Percentiles rank a stretch among this genome's conserved stretches.
These are phyloP conservation scores for Podaxis carcinomalis DNA, from an alignment of 768 basidiomycete genomes.

Conservation along the genomic window DNA sequence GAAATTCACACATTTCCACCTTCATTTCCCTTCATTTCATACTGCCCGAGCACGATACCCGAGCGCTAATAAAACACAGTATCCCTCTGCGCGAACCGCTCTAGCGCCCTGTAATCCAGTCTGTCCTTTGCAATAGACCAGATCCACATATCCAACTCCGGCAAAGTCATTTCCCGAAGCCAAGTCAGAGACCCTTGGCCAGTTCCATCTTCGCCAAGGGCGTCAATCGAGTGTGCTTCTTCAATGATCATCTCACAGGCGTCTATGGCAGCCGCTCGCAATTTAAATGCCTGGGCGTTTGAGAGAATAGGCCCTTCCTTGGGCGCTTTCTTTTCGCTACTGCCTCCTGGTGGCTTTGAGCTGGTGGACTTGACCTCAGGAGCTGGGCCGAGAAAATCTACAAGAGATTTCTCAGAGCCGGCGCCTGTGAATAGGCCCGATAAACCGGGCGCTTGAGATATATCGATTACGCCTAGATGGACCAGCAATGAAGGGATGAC, in stretches of 20 bases:
- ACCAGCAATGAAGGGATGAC: conserved; percentile 80
- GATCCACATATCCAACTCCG: conserved; percentile 73
- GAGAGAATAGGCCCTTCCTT: conserved; percentile 52
- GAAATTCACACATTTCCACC: too few relatives aligned
- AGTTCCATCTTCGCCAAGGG: conserved; percentile 16
- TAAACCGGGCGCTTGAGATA: conserved; percentile 45
- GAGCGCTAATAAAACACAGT: conserved; percentile 64
- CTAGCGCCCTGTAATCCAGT: conserved; percentile 60
- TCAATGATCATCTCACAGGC: conserved; percentile 70
- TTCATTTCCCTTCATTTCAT: not conserved
- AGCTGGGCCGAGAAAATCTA: conserved; percentile 33
- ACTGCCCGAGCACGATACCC: not conserved
- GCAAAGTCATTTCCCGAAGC: conserved; percentile 53
- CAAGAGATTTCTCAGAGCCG: conserved; percentile 32
- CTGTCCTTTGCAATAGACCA: conserved; percentile 81
- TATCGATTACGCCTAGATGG: conserved; percentile 70
- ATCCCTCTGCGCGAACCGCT: conserved; percentile 60
- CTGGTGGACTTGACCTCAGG: conserved; percentile 9
- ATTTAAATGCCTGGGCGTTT: conserved; percentile 57
- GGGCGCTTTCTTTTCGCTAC: conserved; percentile 14
- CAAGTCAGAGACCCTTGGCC: conserved; percentile 27
- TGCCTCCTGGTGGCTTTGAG: not conserved
- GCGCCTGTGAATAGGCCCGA: conserved; percentile 46
- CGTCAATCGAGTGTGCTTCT: conserved; percentile 37
- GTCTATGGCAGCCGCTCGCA: conserved; percentile 78